Percentiles rank a stretch among this genome's conserved stretches.
These are phyloP conservation scores for Paraphaeosphaeria sporulosa DNA, from an alignment of 2,329 filamentous ascomycete genomes.

Conservation along the genomic window DNA sequence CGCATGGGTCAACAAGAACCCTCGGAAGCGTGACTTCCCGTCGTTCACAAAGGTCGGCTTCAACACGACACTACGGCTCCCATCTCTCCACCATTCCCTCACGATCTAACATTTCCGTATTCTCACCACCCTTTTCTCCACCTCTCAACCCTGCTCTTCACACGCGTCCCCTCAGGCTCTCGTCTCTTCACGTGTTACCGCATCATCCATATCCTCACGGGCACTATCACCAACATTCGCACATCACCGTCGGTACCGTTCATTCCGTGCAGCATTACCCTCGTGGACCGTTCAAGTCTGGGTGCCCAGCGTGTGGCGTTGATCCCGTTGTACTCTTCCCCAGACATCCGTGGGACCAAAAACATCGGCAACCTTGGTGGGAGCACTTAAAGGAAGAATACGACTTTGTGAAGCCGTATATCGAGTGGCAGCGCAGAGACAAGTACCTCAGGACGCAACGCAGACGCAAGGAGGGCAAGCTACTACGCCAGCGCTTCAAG, in stretches of 20 bases:
- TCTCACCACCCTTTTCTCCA: background rate
- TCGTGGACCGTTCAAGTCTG: background rate
- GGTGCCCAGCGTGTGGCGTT: constrained; percentile 2
- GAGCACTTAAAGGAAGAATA: background rate
- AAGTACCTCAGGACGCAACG: constrained; percentile 5
- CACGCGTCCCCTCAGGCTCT: background rate
- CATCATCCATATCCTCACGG: background rate
- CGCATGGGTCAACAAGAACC: background rate
- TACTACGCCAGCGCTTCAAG: background rate
- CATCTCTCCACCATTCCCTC: background rate
- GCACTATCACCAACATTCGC: background rate
- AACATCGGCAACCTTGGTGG: background rate
- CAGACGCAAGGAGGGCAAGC: background rate
- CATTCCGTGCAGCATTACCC: no score
- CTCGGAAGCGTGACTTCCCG: constrained; percentile 2
- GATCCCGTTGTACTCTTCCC: constrained; percentile 9
- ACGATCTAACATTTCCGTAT: background rate
- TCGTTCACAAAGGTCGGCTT: constrained; percentile 2
- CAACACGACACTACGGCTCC: background rate
- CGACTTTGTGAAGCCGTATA: background rate
- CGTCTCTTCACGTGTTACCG: background rate
- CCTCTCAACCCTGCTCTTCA: background rate
- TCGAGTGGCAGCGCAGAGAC: constrained; percentile 1
- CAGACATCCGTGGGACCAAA: constrained; percentile 5
- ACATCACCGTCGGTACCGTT: background rate